Base-by-base conservation (phyloP, 2,329 filamentous ascomycete genomes). In the Mariannaea sp. region DNA sequence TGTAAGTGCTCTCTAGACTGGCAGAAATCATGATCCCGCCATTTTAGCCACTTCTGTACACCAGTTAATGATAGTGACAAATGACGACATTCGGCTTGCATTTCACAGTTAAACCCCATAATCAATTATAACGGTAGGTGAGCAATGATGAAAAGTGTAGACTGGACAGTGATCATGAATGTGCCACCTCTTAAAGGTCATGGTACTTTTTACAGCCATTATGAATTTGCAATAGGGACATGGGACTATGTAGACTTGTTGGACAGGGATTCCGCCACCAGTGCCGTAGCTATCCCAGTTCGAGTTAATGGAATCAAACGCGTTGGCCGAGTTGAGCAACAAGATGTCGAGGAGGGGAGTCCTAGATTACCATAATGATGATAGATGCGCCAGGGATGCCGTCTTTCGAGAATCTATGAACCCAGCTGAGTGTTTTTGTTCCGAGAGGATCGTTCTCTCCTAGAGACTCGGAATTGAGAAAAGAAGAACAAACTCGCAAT, bases 151-250 rank as follows among this genome's bases (percentile, higher is more conserved):
- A n/a, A n/a, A 33, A 49, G 35, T 44, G 48, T 43, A 39, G 40
- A 49, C 49, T 45, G 22, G 40, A 54, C 45, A 45, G 51, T 54
- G 51, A 54, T 49, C 49, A 45, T 54, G 51, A 54, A 27, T 49
- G 51, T 38, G 35, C 39, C 39, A 39, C 39, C 27, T 40, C 50
- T 48, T 47, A 38, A 35, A 47, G 49, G 38, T 53, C 36, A 38
- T 38, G 49, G 50, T 44, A 43, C 17, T 49, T 49, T 24, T 49
- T 49, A 45, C 29, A 43, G 40, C 39, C 40, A 27, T 45, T 44
- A 38, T 43, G 32, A 39, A 32, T 43, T 44, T 13, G 27, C 27
- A 36, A 14, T 16, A 45, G 45, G 45, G 44, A 40, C 45, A n/a
- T 39, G 36, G 36, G n/a, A n/a, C n/a, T n/a, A n/a, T n/a, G n/a